Percentiles rank a stretch among this genome's conserved stretches.
These are phyloP conservation scores for Aspergillus fructus DNA, from an alignment of 2,329 filamentous ascomycete species.

Conservation along the genomic window DNA sequence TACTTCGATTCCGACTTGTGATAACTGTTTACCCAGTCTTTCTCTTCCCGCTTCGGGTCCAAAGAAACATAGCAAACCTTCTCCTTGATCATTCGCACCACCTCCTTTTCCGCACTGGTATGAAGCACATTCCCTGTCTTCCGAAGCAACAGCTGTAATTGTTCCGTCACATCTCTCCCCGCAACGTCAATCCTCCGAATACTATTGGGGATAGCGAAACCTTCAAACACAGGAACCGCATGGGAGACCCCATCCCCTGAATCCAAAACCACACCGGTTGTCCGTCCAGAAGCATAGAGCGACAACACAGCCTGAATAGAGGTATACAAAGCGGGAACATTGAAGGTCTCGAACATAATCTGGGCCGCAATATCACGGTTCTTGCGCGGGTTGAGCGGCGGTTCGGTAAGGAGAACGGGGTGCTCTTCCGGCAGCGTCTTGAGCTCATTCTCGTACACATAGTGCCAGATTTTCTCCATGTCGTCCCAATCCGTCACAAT, in stretches of 20 bases:
- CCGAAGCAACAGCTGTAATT: constrained; percentile 84
- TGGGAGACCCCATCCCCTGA: constrained; percentile 95
- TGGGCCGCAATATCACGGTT: constrained; percentile 97
- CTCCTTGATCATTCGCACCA: constrained; percentile 97
- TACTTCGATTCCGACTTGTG: constrained; percentile 75
- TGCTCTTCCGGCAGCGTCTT: constrained; percentile 99
- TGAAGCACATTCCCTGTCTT: constrained; percentile 95
- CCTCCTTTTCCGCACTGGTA: constrained; percentile 97
- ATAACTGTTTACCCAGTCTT: constrained; percentile 76
- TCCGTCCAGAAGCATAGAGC: constrained; percentile 91
- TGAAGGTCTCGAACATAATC: constrained; percentile 98
- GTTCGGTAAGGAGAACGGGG: constrained; percentile 92
- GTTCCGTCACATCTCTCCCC: constrained; percentile 91
- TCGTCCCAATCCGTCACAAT: constrained; percentile 99
- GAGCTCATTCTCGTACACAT: constrained; percentile 91
- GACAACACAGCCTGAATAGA: constrained; percentile 97
- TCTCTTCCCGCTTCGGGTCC: constrained; percentile 91
- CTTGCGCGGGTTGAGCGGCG: constrained; percentile 88
- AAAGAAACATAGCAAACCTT: constrained; percentile 86
- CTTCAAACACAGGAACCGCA: constrained; percentile 95
- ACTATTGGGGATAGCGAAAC: constrained; percentile 93
- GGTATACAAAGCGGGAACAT: constrained; percentile 92
- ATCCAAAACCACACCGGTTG: constrained; percentile 93
- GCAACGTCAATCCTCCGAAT: constrained; percentile 96
- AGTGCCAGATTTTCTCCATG: constrained; percentile 99